phyloP scores from a whole-genome alignment of 148 eudicot species.

The Dianthus caryophyllus region DNA sequence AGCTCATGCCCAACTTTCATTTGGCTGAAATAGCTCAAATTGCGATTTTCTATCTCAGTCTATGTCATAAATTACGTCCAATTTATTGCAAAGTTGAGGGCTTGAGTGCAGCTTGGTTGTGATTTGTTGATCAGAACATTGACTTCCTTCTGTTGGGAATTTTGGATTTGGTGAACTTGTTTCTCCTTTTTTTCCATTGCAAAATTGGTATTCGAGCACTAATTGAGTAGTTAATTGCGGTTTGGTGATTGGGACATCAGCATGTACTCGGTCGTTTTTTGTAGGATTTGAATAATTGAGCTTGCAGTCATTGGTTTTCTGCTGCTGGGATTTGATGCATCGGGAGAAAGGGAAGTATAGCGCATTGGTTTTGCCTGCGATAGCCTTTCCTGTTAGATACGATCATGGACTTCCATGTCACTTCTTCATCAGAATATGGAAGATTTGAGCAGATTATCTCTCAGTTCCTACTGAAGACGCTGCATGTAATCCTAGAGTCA shows the following conservation, averaged over 20 bases:
- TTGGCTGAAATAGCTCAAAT: neutral
- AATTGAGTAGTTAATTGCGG: neutral
- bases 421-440: constrained; percentile 49
- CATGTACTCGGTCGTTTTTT: neutral
- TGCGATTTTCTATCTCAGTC: neutral
- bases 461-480: constrained; percentile 74
- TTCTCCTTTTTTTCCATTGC: neutral
- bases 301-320: constrained; percentile 1
- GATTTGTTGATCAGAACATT: constrained; percentile 11
- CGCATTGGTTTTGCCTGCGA: constrained; percentile 9
- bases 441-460: constrained; percentile 73
- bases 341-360: constrained; percentile 1
- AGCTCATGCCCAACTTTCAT: neutral
- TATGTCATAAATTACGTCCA: neutral
- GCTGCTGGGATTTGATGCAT: constrained; percentile 4
- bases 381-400: neutral
- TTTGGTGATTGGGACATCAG: constrained; percentile 3
- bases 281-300: constrained; percentile 12
- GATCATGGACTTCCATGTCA: constrained; percentile 60
- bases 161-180: neutral
- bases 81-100: constrained; percentile 3
- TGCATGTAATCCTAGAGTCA: constrained; percentile 80
- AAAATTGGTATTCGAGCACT: neutral
- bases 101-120: constrained; percentile 15
- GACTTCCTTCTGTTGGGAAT: neutral